These are phyloP conservation scores for Vigna radiata DNA, from an alignment of 306 rosid genomes.

Conservation along the genomic window DNA sequence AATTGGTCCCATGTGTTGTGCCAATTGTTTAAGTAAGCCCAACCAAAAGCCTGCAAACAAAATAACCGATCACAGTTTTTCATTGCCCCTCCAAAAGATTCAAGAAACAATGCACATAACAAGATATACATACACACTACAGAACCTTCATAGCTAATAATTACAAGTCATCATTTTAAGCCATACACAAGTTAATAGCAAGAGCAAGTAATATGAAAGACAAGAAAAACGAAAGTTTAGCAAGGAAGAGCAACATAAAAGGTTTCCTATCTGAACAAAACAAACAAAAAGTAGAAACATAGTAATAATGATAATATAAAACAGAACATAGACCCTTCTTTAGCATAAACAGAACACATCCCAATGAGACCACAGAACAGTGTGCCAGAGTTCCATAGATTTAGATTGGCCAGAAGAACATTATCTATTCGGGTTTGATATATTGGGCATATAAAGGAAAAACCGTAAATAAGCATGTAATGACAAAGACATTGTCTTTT, in stretches of 20 bases:
- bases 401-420: neutral
- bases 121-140: no score
- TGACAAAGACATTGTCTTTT: neutral
- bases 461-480: neutral
- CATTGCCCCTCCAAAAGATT: neutral
- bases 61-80: conserved; percentile 29
- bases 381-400: neutral
- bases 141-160: no score
- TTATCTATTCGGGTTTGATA: neutral
- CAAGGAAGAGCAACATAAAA: no score
- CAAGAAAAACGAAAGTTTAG: no score
- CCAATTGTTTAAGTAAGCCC: conserved; percentile 79
- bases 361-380: neutral
- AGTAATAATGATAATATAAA: neutral
- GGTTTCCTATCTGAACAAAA: neutral
- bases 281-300: no score
- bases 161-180: neutral
- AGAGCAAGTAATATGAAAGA: no score
- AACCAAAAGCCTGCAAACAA: conserved; percentile 77
- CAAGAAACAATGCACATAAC: no score
- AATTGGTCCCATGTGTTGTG: conserved; percentile 92
- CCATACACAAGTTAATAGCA: no score
- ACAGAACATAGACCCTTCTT: neutral
- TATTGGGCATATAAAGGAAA: neutral
- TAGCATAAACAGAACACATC: neutral